Evolutionary conservation across 306 rosid genomes (phyloP), one percentile per base, ranked within the genome.

Genomic region (Spatholobus suberectus): DNA sequence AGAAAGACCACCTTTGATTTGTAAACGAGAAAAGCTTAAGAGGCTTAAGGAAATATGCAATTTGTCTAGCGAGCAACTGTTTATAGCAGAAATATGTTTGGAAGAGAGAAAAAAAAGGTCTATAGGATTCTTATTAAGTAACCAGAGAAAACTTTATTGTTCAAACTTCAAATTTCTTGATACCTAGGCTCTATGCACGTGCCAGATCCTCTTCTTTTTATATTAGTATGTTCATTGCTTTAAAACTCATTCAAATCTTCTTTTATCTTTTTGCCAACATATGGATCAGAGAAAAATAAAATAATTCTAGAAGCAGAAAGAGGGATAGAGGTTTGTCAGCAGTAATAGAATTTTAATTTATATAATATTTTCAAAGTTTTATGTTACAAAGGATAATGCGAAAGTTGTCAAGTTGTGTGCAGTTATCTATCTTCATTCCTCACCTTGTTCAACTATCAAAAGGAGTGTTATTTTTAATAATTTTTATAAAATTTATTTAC

Each of bases 1-100:
- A n/a, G n/a, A 43, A 43, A 9, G 41, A 17, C 26, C 23, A 76
- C 29, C 78, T 27, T 59, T 57, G 75, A 74, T 34, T 35, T 81
- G 54, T 14, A 26, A 82, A 59, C 71, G 46, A 67, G 32, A 47
- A 20, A 82, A 40, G 59, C 13, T 40, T 52, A 49, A 52, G 70
- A 77, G 73, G n/a, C 6, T 32, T 12, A 9, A 46, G 70, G 24
- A 24, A 66, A 12, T 38, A 38, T 37, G 43, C 57, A 68, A 58
- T 24, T 66, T 24, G 69, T 55, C 68, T 67, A 52, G 55, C 57
- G 9, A 78, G 54, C 44, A 78, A 78, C 40, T 78, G 35, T 20
- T 15, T 67, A 24, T 21, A 38, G 46, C 43, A 51, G 13, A 37
- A 38, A 68, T 68, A 68, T 37, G 35, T n/a, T 79, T 11, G 51